Conservation (phyloP, 1,139 yeast species). For the Scheffersomyces titani region DNA sequence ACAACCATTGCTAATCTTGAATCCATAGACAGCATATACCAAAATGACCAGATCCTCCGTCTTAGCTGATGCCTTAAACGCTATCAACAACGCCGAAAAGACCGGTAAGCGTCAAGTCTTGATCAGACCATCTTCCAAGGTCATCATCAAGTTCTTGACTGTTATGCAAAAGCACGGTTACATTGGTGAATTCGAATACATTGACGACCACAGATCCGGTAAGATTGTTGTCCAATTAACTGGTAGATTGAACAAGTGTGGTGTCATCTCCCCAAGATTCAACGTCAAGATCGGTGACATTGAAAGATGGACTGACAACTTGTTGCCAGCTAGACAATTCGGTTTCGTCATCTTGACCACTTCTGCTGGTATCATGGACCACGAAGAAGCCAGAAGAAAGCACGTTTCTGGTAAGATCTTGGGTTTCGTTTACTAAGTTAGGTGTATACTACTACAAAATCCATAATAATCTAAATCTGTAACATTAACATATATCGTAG, state of each 20-base stretch:
- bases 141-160: conserved; percentile 88
- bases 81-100: conserved; percentile 98
- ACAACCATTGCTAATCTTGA: not conserved
- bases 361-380: conserved; percentile 99
- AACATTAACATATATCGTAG: not conserved
- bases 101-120: conserved; percentile 98
- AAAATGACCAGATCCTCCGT: conserved; percentile 96
- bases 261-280: conserved; percentile 98
- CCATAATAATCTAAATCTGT: conserved; percentile 3
- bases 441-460: conserved; percentile 1
- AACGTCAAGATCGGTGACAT: conserved; percentile 91
- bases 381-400: conserved; percentile 99
- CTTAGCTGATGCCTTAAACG: conserved; percentile 96
- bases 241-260: conserved; percentile 98
- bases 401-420: conserved; percentile 98
- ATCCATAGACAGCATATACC: not conserved
- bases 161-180: conserved; percentile 97
- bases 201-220: conserved; percentile 99
- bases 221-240: conserved; percentile 94
- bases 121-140: conserved; percentile 97
- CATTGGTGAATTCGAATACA: conserved; percentile 98
- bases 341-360: conserved; percentile 97
- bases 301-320: conserved; percentile 97
- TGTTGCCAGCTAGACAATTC: conserved; percentile 97
- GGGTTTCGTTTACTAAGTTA: conserved; percentile 77